Evolutionary conservation across 495 filamentous ascomycete species (phyloP), one percentile per base, ranked within the genome.

Genomic region (Penicillium canariense): DNA sequence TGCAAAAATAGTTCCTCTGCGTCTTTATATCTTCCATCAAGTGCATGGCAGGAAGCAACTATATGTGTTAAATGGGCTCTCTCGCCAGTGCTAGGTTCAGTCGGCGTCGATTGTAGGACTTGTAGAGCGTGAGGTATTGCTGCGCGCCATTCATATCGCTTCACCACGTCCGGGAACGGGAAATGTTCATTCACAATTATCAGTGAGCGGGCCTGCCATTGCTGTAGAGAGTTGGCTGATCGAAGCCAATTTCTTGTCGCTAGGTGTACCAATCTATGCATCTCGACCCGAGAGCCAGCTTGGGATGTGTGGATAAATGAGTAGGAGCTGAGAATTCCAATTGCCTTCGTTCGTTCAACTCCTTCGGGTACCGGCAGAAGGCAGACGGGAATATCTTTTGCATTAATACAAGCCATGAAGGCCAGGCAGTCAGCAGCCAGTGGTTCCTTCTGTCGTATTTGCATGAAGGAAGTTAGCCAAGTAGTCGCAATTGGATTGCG

Each of bases 401-500:
- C 42, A 17, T 76, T 66, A 1, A 83, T 40, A 15, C 72, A 72
- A 4, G 76, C 58, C 60, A 83, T 75, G 48, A 78, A 70, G 0
- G 56, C 62, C 0, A 84, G 54, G 43, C 70, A 69, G 0, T 76
- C 55, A 0, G 69, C 60, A 0, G 79, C 77, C 0, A 67, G 8
- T 0, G 31, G 36, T 32, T 74, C 48, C 2, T 49, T 38, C 7
- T 62, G 31, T 26, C 53, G 66, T 10, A 84, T 78, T 54, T 83
- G 74, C 0, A 67, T 52, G 45, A 84, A 80, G 0, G 80, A 81
- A 0, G 81, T 74, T 0, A 77, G 64, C 81, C 78, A 85, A 0
- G 81, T 86, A 0, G 68, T 71, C 2, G 77, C 79, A 0, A 85
- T 69, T 4, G 82, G 70, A 50, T 83, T 84, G 15, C 74, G 63